Base-by-base conservation (phyloP, 257 asterid species). In the Solanum ahanhuiri region DNA sequence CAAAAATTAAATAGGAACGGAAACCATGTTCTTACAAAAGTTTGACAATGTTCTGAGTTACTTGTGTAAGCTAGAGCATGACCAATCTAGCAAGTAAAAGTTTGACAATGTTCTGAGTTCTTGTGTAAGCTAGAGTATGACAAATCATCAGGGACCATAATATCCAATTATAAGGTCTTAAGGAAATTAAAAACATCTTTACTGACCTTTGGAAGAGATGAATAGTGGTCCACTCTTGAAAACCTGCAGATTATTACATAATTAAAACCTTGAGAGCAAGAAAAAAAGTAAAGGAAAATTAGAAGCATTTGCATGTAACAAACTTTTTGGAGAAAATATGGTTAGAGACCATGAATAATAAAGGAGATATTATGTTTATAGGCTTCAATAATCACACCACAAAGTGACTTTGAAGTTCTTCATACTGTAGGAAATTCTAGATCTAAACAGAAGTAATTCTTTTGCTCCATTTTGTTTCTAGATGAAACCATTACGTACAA, bases 191-290 rank as follows among this genome's bases (percentile, higher is more conserved):
- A 70, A 31, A 45, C 43, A 48, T 43, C 34, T 85, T 5, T 60
- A 89, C 98, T 85, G 87, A 94, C 99, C 99, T 94, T 94, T 97
- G n/a, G 99, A 95, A 57, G 99, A 97, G 90, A 97, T 95, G 89
- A 97, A 97, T 54, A 97, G 93, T 83, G 95, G 98, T 88, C 99
- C 99, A 85, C 98, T 97, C 96, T 97, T 97, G 98, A 95, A 97
- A 88, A 97, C 93, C 99, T 97, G 92, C 86, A 94, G 86, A 89
- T 86, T 81, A 83, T 81, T 6, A 58, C 31, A 76, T 66, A 48
- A 25, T 79, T 17, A 79, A 45, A 33, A 85, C 58, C 25, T 86
- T 11, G 73, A 63, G 87, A 88, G 35, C 85, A 76, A 88, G n/a
- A 82, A 86, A 23, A 48, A 66, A 82, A 85, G 77, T 11, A 51